Percentiles rank a stretch among this genome's conserved stretches.
phyloP scores from a whole-genome alignment of 2,329 filamentous ascomycete species.

The Microcyclospora tardicrescens region DNA sequence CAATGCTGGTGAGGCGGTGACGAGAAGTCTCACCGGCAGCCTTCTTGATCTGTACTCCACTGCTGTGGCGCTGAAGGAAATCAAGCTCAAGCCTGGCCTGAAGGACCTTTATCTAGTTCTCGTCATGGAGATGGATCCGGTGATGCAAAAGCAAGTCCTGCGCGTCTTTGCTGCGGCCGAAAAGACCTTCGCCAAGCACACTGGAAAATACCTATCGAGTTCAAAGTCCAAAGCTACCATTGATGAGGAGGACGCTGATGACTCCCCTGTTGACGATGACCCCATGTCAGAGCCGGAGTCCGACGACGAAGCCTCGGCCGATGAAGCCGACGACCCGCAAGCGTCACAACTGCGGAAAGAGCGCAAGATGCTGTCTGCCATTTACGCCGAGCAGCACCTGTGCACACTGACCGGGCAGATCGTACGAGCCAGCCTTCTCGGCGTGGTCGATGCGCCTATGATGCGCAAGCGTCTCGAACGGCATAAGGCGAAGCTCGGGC shows the following conservation, averaged over 20 bases:
- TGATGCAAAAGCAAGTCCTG: slow-evolving; percentile 53
- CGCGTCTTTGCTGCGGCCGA: slow-evolving; percentile 69
- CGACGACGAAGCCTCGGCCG: slow-evolving; percentile 31
- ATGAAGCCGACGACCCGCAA: slow-evolving; percentile 26
- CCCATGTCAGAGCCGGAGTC: slow-evolving; percentile 48
- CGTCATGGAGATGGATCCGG: slow-evolving; percentile 49
- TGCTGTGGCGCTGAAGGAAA: slow-evolving; percentile 51
- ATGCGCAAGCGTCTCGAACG: slow-evolving; percentile 60
- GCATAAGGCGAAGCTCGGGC: slow-evolving; percentile 68
- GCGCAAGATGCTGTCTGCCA: slow-evolving; percentile 42
- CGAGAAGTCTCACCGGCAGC: slow-evolving; percentile 60
- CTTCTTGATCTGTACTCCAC: slow-evolving; percentile 72
- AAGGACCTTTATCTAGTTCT: slow-evolving; percentile 38
- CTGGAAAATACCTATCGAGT: slow-evolving; percentile 15
- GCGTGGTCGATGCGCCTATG: slow-evolving; percentile 55
- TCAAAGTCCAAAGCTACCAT: slow-evolving; percentile 18
- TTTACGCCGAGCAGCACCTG: slow-evolving; percentile 71
- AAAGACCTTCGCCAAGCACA: slow-evolving; percentile 59
- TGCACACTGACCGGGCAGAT: slow-evolving; percentile 79
- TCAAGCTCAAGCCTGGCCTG: slow-evolving; percentile 22
- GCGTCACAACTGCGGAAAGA: slow-evolving; percentile 44
- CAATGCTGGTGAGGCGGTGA: slow-evolving; percentile 50
- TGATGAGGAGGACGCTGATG: slow-evolving; percentile 32
- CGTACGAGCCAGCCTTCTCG: slow-evolving; percentile 64
- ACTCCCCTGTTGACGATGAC: slow-evolving; percentile 28